Base-by-base conservation (phyloP, 345 rosid species). In the Eucalyptus polyanthemos region DNA sequence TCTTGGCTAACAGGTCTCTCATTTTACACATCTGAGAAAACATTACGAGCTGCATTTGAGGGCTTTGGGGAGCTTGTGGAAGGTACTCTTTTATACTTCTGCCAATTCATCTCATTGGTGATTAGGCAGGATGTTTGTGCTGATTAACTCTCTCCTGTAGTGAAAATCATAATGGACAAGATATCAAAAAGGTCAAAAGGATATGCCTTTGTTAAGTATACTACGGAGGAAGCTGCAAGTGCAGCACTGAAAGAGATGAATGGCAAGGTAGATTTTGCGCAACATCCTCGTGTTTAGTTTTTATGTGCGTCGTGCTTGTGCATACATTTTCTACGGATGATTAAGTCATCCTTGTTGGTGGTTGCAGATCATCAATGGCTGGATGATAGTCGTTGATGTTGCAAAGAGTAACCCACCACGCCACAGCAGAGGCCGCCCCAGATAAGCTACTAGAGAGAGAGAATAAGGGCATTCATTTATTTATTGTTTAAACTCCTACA, bases 311-410 rank as follows among this genome's bases (percentile, higher is more conserved):
- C 6, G 2, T 76, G 83, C 45, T 76, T 76, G 15, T 76, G 83
- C 47, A 37, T 37, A 10, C 45, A 76, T 76, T 21, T 37, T 72
- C 24, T 9, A 16, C 3, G 24, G 42, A 69, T 69, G 80, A 34
- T 34, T 3, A 21, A 76, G 83, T 21, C 15, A 37, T 11, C 47
- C 67, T 86, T 56, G n/a, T 88, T n/a, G n/a, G 17, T 89, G 69
- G 72, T 86, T 60, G 90, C 95, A 97, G 99, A 97, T 97, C 93
- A 97, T 97, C 37, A 97, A 97, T 88, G 99, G 99, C 51, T 97
- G 99, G 99, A 95, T 97, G 99, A 97, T 97, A 89, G 96, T 96
- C 58, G 99, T 97, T 45, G 99, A 97, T 91, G 98, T 97, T 81
- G 99, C 97, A 87, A 97, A 95, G 93, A 91, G 86, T 50, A 95